Conservation (phyloP, 179 eudicot species). For the Silene noctiflora region DNA sequence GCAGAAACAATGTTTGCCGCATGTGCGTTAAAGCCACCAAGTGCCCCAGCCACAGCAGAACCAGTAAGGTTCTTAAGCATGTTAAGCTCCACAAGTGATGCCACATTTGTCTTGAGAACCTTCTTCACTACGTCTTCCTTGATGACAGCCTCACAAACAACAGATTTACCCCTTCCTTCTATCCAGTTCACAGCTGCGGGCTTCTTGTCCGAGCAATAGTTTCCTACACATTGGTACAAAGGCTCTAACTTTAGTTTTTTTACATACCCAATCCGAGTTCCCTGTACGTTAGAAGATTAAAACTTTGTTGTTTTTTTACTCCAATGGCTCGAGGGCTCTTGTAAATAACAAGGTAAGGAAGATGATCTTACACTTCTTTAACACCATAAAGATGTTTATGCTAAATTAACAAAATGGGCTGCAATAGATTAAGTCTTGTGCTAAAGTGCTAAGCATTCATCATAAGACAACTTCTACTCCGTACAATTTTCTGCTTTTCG, state of each 20-base stretch:
- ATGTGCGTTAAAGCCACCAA: slow-evolving; percentile 45
- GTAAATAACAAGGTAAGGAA: too few relatives aligned
- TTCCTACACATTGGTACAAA: slow-evolving; percentile 28
- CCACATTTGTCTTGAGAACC: slow-evolving; percentile 45
- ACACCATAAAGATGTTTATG: too few relatives aligned
- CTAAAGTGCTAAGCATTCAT: too few relatives aligned
- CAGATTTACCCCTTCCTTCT: slow-evolving; percentile 47
- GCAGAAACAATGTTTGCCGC: slow-evolving; percentile 47
- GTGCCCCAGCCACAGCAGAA: slow-evolving; percentile 44
- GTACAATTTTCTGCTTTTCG: too few relatives aligned
- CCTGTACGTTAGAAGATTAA: neutral
- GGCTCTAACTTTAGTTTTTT: slow-evolving; percentile 18
- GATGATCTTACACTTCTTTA: too few relatives aligned
- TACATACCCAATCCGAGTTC: neutral
- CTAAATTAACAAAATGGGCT: neutral
- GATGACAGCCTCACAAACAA: slow-evolving; percentile 46
- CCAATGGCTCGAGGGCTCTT: too few relatives aligned
- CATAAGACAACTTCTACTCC: too few relatives aligned
- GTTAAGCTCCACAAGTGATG: slow-evolving; percentile 46
- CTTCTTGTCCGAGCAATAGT: slow-evolving; percentile 49
- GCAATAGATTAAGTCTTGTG: too few relatives aligned
- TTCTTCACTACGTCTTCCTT: slow-evolving; percentile 38
- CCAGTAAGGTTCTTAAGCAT: slow-evolving; percentile 47
- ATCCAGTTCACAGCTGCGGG: slow-evolving; percentile 52
- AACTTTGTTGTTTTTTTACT: neutral